Percentiles rank a stretch among this genome's conserved stretches.
Conservation (phyloP, 345 rosid species). For the Aegle marmelos region DNA sequence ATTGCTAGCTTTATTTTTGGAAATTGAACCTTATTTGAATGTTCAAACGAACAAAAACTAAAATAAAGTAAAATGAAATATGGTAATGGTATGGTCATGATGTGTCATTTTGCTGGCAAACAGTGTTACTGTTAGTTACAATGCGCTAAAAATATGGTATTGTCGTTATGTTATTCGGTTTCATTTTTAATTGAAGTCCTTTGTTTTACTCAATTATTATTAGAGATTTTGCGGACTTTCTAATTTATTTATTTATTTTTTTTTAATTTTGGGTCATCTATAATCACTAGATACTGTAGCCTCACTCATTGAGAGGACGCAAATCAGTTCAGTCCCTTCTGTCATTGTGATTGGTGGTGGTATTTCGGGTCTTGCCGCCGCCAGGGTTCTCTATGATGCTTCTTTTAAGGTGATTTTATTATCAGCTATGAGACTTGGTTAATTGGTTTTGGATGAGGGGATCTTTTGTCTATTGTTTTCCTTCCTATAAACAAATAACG, state of each 20-base stretch:
- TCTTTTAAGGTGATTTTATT: conserved; percentile 51
- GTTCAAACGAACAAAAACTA: no score
- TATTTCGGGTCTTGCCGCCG: conserved; percentile 88
- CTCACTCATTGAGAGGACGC: conserved; percentile 40
- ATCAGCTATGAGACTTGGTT: not conserved
- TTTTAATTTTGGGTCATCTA: not conserved
- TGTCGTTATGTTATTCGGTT: not conserved
- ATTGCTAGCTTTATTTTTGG: no score
- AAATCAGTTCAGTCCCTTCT: conserved; percentile 46
- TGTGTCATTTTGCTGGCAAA: not conserved
- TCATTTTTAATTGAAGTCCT: no score
- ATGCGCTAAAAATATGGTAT: not conserved
- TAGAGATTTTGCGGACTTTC: not conserved
- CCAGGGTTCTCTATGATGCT: conserved; percentile 63
- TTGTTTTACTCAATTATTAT: not conserved
- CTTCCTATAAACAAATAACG: not conserved
- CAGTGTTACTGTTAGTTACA: not conserved
- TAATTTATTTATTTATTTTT: not conserved
- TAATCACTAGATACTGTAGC: conserved; percentile 32
- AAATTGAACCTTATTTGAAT: no score
- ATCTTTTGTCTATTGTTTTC: not conserved
- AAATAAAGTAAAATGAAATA: no score
- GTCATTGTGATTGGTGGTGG: conserved; percentile 89
- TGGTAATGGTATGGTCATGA: no score
- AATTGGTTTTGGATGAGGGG: not conserved